A percentile compares a stretch with the other conserved stretches of the same genome.
Conservation (phyloP, 2,329 filamentous ascomycete species). For the Neofusicoccum ribis region DNA sequence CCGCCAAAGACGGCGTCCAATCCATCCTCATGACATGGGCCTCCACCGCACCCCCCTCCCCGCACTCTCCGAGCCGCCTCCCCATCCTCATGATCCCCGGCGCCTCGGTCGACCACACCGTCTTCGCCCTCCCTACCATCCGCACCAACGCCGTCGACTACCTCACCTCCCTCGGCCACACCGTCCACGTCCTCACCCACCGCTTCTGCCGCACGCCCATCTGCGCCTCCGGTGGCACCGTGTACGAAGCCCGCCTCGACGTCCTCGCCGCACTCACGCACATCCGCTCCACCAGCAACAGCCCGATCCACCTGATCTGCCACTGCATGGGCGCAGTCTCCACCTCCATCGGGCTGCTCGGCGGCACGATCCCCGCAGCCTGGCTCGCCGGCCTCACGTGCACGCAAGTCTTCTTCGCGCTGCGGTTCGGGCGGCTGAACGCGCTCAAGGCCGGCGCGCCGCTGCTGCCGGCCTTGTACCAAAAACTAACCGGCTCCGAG, state of each 20-base stretch:
- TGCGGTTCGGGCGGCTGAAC: constrained; percentile 59
- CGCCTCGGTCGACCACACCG: constrained; percentile 63
- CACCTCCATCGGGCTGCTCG: constrained; percentile 59
- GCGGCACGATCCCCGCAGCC: constrained; percentile 57
- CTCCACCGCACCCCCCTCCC: not conserved
- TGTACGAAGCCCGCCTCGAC: constrained; percentile 61
- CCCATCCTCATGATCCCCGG: constrained; percentile 63
- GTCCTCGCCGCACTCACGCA: constrained; percentile 57
- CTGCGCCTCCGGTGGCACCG: constrained; percentile 57
- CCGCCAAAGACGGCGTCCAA: constrained; percentile 54
- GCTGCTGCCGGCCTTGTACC: constrained; percentile 14
- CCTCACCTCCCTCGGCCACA: constrained; percentile 61
- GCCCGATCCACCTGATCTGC: constrained; percentile 58
- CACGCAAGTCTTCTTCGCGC: constrained; percentile 65
- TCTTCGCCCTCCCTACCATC: constrained; percentile 64
- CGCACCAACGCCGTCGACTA: constrained; percentile 65
- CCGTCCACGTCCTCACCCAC: constrained; percentile 59
- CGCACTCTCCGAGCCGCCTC: constrained; percentile 25
- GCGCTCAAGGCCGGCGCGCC: constrained; percentile 49
- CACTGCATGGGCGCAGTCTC: constrained; percentile 67
- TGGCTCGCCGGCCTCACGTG: constrained; percentile 62
- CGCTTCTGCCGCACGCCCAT: constrained; percentile 58
- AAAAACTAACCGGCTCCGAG: not conserved
- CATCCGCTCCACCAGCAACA: constrained; percentile 42
- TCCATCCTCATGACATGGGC: constrained; percentile 35